phyloP scores from a whole-genome alignment of 2,329 filamentous ascomycete species.

The Botrytis sinoallii region DNA sequence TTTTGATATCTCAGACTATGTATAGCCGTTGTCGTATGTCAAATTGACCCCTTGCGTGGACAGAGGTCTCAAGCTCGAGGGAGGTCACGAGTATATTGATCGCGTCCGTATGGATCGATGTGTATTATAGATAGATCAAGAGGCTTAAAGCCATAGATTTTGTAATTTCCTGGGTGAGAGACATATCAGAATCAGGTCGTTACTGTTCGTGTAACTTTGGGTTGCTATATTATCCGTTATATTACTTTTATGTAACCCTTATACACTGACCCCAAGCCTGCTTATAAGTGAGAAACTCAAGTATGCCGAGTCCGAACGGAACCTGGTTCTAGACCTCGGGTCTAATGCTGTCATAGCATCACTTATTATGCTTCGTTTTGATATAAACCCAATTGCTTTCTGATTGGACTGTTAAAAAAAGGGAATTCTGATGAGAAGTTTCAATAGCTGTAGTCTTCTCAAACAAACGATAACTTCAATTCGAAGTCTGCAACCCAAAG shows the following conservation, averaged over 20 bases:
- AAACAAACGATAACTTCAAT: background rate
- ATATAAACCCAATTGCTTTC: background rate
- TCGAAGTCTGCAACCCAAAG: background rate
- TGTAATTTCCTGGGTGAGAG: background rate
- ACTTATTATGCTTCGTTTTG: background rate
- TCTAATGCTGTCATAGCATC: background rate
- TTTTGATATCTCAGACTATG: background rate
- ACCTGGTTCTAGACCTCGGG: background rate
- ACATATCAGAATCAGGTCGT: background rate
- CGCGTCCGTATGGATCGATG: background rate
- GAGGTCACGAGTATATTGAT: background rate
- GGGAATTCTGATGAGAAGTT: accelerated
- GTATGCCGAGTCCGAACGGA: background rate
- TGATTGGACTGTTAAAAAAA: background rate
- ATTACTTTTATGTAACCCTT: background rate
- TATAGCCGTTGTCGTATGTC: conserved; percentile 8
- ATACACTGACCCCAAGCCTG: background rate
- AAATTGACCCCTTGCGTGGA: conserved; percentile 9
- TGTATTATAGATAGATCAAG: background rate
- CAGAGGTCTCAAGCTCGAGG: background rate
- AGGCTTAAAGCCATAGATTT: background rate
- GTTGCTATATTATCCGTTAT: background rate
- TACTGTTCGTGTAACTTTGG: no score
- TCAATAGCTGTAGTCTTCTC: background rate
- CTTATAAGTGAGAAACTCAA: background rate